Base-by-base conservation (phyloP, 176 grass and related monocot species). In the Thalia dealbata region DNA sequence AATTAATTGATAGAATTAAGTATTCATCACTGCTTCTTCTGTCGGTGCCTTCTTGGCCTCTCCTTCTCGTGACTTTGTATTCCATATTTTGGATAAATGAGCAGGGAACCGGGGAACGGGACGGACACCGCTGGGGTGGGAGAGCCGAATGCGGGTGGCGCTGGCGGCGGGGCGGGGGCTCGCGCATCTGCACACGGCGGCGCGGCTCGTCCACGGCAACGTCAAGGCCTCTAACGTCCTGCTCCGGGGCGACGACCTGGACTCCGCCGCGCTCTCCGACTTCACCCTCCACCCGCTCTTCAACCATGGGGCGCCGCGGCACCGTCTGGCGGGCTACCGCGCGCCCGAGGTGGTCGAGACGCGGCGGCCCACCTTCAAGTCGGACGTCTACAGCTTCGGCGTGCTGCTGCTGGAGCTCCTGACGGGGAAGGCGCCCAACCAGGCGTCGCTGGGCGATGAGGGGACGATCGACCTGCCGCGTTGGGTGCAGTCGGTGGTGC, bases 401-500 rank as follows among this genome's bases (percentile, higher is more conserved):
- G 89, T 96, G 56, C 73, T 96, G 11, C 52, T 96, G 42, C 78
- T 96, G 2, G 92, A 96, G 76, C 66, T 96, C 73, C 89, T 96
- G 3, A 92, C 89, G 15, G 89, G 87, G 25, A 84, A 59, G 81
- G 80, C 86, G 45, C 92, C 89, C 51, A 85, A 85, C 73, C 83
- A 85, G 83, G 69, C 73, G 52, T 72, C 95, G 32, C 81, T 92
- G 1, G 90, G 89, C 44, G 87, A 86, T 59, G 90, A 97, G 69
- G 87, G 90, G 15, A 30, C 45, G 45, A 68, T 92, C 22, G 92
- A 96, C 81, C 85, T 96, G 51, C 92, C 89, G 7, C 52, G 86
- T 46, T 96, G 89, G 89, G 92, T 96, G 64, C 92, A 92, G 72
- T 96, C 92, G 27, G 89, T 96, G 78, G 92, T 96, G 80, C 71